A percentile compares a stretch with the other conserved stretches of the same genome.
Conservation (phyloP, 2,329 filamentous ascomycete species). For the Fusarium odoratissimum region DNA sequence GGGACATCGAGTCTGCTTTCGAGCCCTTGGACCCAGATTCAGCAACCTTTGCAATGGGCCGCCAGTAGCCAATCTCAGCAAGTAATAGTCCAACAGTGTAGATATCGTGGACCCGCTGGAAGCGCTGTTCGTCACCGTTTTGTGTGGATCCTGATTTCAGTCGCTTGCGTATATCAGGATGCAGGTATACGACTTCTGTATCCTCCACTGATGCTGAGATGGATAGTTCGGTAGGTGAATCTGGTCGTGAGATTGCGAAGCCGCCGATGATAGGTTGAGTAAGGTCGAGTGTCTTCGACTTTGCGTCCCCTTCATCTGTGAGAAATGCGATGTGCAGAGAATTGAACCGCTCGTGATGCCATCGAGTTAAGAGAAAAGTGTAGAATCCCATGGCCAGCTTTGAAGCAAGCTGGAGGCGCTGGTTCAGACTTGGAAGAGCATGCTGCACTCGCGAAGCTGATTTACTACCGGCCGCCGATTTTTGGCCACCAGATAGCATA, state of each 20-base stretch:
- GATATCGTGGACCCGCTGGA: not conserved
- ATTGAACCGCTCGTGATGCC: conserved; percentile 8
- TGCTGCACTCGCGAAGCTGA: not conserved
- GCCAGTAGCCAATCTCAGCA: conserved; percentile 3
- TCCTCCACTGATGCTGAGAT: not conserved
- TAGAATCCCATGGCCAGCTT: not conserved
- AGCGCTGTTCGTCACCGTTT: not conserved
- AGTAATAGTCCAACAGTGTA: not conserved
- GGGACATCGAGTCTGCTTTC: not conserved
- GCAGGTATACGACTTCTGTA: not conserved
- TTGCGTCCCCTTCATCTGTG: accelerated
- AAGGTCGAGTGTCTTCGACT: not conserved
- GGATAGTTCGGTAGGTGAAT: not conserved
- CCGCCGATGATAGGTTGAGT: not conserved
- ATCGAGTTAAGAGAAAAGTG: not conserved
- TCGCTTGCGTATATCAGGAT: not conserved
- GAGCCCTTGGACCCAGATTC: not conserved
- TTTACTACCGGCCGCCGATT: not conserved
- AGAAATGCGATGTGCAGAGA: not conserved
- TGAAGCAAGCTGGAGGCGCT: not conserved
- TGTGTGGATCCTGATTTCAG: not conserved
- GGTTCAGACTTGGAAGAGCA: not conserved
- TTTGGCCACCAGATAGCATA: not conserved
- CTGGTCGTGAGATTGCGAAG: not conserved
- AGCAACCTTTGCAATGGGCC: not conserved